phyloP scores from a whole-genome alignment of 345 rosid species.

The Nasturtium officinale region DNA sequence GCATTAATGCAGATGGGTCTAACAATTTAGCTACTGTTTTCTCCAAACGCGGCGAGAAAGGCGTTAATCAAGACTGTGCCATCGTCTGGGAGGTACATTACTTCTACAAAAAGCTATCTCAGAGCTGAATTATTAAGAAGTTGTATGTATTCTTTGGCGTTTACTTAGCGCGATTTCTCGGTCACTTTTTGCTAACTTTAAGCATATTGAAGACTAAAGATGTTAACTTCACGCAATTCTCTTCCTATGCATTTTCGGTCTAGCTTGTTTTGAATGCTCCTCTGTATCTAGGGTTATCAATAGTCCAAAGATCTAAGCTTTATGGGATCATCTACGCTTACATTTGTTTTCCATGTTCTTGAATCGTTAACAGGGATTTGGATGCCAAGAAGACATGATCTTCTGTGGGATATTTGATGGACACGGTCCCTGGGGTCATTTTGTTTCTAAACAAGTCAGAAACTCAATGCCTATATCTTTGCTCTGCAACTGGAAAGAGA shows the following conservation, averaged over 20 bases:
- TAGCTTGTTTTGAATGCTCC: neutral
- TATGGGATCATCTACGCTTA: neutral
- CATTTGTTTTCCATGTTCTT: neutral
- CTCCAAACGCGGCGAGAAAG: slow-evolving; percentile 85
- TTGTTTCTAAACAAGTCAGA: slow-evolving; percentile 76
- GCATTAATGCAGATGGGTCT: slow-evolving; percentile 60
- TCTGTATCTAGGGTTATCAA: slow-evolving; percentile 18
- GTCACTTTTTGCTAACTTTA: neutral
- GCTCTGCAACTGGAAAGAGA: slow-evolving; percentile 84
- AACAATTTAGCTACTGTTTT: slow-evolving; percentile 70
- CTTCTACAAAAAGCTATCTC: neutral
- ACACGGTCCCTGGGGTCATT: slow-evolving; percentile 98
- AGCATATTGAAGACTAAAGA: slow-evolving; percentile 4
- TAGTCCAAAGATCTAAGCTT: neutral
- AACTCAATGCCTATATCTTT: slow-evolving; percentile 72
- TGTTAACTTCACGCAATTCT: slow-evolving; percentile 3
- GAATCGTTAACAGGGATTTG: slow-evolving; percentile 59
- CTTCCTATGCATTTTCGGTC: neutral
- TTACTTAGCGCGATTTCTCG: neutral
- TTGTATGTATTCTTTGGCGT: neutral
- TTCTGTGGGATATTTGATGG: slow-evolving; percentile 97
- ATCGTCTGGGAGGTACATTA: slow-evolving; percentile 89
- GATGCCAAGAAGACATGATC: slow-evolving; percentile 81
- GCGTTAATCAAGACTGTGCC: slow-evolving; percentile 85
- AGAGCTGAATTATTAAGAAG: neutral